Base-by-base conservation (phyloP, 768 basidiomycete genomes). In the Suillus alpinus region DNA sequence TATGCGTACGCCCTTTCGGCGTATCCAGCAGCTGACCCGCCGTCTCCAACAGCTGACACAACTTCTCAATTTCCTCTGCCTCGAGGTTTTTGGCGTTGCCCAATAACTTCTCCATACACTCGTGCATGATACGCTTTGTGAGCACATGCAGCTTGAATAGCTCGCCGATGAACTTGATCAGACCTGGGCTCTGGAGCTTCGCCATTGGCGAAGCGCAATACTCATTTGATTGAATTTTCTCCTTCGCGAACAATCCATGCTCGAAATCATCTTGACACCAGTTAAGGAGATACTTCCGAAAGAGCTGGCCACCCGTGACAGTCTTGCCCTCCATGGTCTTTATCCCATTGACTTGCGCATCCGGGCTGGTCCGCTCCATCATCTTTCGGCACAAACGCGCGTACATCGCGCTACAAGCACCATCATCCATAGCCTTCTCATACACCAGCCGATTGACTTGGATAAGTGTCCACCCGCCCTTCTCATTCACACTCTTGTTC, bases 201-300 rank as follows among this genome's bases (percentile, higher is more conserved):
- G 95, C 96, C 80, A 96, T 98, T 75, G 95, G 91, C 13, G 94
- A 93, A 43, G 89, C 88, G 69, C 96, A 95, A 78, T 98, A 98
- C 76, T 98, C 96, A 26, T 26, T 26, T 26, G 26, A 26, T n/a
- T n/a, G n/a, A n/a, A n/a, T n/a, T n/a, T n/a, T n/a, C 71, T 95
- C 94, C 75, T 95, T 92, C 26, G 87, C 86, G 46, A 89, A 83
- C 96, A 95, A 98, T 6, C 95, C 95, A 63, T 88, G 86, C 80
- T 98, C 95, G 75, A 98, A 98, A 77, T 98, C 95, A 71, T 97
- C 92, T 73, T 97, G 95, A 77, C 96, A 98, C 47, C 95, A 86
- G 72, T 96, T 95, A 59, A 98, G 83, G 23, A 98, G 83, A 77
- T 98, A 98, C 77, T 96, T 96, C 65, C 95, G 83, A 89, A 98